Conservation (phyloP, 2,329 filamentous ascomycete species). For the Claviceps fusiformis region DNA sequence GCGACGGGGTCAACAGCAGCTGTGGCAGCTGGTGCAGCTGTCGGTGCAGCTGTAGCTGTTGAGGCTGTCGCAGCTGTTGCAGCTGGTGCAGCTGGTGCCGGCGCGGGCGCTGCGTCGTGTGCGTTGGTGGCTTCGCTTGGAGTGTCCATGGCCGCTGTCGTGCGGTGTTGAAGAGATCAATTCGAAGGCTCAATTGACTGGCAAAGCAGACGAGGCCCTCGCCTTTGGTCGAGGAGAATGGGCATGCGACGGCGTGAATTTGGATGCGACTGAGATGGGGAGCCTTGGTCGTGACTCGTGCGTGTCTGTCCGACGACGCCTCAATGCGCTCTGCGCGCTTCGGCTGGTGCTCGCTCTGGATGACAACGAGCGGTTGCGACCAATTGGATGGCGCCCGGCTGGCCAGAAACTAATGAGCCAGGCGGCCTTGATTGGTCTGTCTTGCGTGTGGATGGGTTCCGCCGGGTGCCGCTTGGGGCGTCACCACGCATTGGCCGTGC, state of each 20-base stretch:
- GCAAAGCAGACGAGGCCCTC: background rate
- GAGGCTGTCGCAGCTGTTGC: constrained; percentile 1
- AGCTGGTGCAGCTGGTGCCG: background rate
- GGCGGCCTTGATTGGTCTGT: constrained; percentile 2
- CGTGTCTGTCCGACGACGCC: background rate
- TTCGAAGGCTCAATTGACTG: background rate
- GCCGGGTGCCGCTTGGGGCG: background rate
- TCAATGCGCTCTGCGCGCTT: background rate
- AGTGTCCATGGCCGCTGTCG: constrained; percentile 4
- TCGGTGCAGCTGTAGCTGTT: background rate
- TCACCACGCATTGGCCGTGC: background rate
- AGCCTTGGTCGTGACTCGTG: background rate
- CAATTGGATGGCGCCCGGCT: constrained; percentile 2
- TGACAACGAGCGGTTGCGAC: background rate
- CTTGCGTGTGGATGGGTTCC: background rate
- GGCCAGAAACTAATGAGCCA: background rate
- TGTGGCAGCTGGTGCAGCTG: constrained; percentile 1
- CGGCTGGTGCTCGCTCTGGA: background rate
- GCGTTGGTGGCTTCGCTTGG: background rate
- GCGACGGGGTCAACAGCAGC: background rate
- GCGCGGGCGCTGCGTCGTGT: background rate
- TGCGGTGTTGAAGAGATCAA: background rate
- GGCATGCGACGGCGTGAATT: no score
- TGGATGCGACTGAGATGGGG: background rate
- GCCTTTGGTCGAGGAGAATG: background rate